Base-by-base conservation (phyloP, 371 early-diverging fungal genomes). In the Saksenaea oblongispora region DNA sequence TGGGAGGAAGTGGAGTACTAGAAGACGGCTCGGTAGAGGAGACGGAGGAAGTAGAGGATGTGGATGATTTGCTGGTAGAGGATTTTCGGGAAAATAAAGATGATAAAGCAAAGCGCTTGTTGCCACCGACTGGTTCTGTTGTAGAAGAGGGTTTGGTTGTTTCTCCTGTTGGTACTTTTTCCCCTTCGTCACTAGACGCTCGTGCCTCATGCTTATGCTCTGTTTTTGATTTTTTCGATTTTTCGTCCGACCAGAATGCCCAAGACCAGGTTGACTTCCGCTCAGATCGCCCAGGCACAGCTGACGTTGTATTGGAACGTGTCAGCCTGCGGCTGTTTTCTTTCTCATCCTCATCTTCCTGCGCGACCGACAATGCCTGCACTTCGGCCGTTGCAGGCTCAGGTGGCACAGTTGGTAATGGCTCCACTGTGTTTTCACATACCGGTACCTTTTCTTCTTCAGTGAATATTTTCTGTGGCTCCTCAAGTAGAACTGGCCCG, bases 241-340 rank as follows among this genome's bases (percentile, higher is more conserved):
- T 59, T 18, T 65, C 61, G 22, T 47, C 51, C 1, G 61, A 64
- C 58, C 62, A 55, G 34, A 66, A 70, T 4, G 65, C 55, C 70
- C 70, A 70, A 27, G 70, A 66, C 70, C 70, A 70, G 0, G 66
- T 42, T 34, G 66, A 63, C 37, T 70, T 70, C 14, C 63, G 59
- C 37, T 63, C 60, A 47, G 51, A 47, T 18, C 51, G 51, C 9
- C 51, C 51, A 10, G 51, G 51, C n/a, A 47, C 51, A 18, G 22
- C 51, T 10, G 51, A 22, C 9, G 51, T 47, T 17, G 51, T 47
- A 22, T 47, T 47, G 4, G 51, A 47, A 10, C 51, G 51, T 2
- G 22, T 22, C 24, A 47, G 3, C 22, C 51, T 17, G 8, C 51
- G 51, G 22, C 11, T n/a, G 8, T 47, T 22, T 22, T 47, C 51